These are phyloP conservation scores for Paramecium biaurelia DNA, from an alignment of 73 alveolate genomes.

Conservation along the genomic window DNA sequence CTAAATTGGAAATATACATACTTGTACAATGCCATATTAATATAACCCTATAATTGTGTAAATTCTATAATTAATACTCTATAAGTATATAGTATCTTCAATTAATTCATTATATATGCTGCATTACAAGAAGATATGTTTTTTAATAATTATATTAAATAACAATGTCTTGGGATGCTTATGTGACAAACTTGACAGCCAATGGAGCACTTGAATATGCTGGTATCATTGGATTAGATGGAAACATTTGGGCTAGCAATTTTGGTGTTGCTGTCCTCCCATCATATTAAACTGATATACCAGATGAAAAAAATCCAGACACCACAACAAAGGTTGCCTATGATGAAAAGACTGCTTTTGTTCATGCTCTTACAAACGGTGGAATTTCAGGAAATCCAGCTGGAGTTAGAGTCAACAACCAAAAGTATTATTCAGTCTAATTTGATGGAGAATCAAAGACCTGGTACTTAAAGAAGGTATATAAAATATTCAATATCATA, in stretches of 20 bases:
- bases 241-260: slow-evolving; percentile 45
- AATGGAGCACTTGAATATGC: slow-evolving; percentile 8
- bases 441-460: slow-evolving; percentile 9
- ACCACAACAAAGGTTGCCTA: background rate
- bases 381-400: background rate
- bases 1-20: no score
- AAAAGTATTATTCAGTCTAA: slow-evolving; percentile 20
- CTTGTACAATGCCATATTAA: no score
- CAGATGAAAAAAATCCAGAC: slow-evolving; percentile 24
- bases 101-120: background rate
- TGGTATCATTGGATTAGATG: slow-evolving; percentile 16
- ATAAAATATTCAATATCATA: background rate
- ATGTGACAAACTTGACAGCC: slow-evolving; percentile 39
- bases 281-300: background rate
- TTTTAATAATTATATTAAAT: background rate
- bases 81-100: background rate
- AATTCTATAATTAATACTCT: background rate
- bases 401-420: slow-evolving; percentile 31
- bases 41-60: background rate
- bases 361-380: background rate
- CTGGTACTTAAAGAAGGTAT: slow-evolving; percentile 49
- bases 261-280: background rate
- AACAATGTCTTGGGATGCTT: slow-evolving; percentile 44
- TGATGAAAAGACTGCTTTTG: slow-evolving; percentile 9
- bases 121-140: background rate